These are phyloP conservation scores for Tetracladium maxilliforme DNA, from an alignment of 2,329 filamentous ascomycete genomes.

Conservation along the genomic window DNA sequence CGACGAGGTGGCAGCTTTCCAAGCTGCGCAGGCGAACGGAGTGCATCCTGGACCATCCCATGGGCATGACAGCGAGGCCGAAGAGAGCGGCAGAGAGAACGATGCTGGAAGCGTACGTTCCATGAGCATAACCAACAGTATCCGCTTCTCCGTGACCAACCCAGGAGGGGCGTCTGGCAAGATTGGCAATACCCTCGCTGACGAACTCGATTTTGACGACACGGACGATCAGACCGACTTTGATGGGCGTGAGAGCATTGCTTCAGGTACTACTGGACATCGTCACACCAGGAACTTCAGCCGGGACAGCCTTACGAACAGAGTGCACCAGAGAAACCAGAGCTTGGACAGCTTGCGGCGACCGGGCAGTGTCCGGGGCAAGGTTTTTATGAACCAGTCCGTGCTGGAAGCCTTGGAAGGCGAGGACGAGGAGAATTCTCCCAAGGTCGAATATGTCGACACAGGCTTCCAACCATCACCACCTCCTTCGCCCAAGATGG, in stretches of 20 bases:
- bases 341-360: constrained; percentile 44
- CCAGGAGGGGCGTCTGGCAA: constrained; percentile 35
- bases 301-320: constrained; percentile 36
- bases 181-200: constrained; percentile 67
- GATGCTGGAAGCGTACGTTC: constrained; percentile 62
- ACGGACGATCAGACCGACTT: constrained; percentile 61
- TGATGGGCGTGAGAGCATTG: constrained; percentile 49
- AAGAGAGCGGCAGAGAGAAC: constrained; percentile 47
- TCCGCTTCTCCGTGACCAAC: constrained; percentile 54
- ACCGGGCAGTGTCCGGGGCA: constrained; percentile 38
- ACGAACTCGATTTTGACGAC: constrained; percentile 79
- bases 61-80: constrained; percentile 45
- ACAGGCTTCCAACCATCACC: constrained; percentile 74
- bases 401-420: constrained; percentile 41
- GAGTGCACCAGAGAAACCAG: constrained; percentile 36
- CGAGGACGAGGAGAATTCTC: constrained; percentile 29
- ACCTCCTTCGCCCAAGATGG: constrained; percentile 53
- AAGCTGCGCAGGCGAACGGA: constrained; percentile 34
- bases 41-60: constrained; percentile 20
- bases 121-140: constrained; percentile 57
- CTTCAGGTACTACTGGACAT: constrained; percentile 24
- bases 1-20: constrained; percentile 67
- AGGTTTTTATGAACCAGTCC: constrained; percentile 34
- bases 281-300: constrained; percentile 38
- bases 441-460: constrained; percentile 49